These are phyloP conservation scores for Alternaria hordeiaustralica DNA, from an alignment of 2,329 filamentous ascomycete species.

Conservation along the genomic window DNA sequence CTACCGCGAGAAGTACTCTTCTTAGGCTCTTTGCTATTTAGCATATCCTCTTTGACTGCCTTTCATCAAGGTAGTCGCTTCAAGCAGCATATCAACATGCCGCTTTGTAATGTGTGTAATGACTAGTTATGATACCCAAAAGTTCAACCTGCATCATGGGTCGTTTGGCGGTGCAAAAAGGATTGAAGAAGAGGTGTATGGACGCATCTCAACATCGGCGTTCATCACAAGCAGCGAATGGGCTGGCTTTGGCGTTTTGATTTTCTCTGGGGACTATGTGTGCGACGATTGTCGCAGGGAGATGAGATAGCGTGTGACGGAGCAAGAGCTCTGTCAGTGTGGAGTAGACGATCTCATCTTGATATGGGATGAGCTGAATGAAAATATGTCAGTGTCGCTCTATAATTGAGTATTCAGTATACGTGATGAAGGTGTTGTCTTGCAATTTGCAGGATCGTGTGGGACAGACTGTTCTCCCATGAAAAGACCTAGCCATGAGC, in stretches of 20 bases:
- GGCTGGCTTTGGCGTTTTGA: conserved; percentile 16
- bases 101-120: conserved; percentile 50
- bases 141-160: conserved; percentile 52
- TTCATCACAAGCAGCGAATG: conserved; percentile 35
- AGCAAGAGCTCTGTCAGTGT: background rate
- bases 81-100: conserved; percentile 49
- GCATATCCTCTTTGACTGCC: conserved; percentile 24
- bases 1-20: conserved; percentile 88
- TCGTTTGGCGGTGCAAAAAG: conserved; percentile 38
- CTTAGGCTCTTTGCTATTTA: conserved; percentile 51
- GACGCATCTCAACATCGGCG: conserved; percentile 50
- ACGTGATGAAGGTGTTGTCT: too few relatives aligned
- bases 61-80: conserved; percentile 43
- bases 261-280: background rate
- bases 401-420: background rate
- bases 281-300: conserved; percentile 4
- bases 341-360: background rate
- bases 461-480: too few relatives aligned
- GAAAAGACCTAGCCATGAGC: too few relatives aligned
- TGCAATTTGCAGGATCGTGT: too few relatives aligned
- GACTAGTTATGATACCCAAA: conserved; percentile 51
- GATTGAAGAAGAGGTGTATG: conserved; percentile 29
- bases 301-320: background rate
- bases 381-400: background rate
- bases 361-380: background rate